A percentile compares a stretch with the other conserved stretches of the same genome.
These are phyloP conservation scores for Puccinellia tenuiflora DNA, from an alignment of 176 grass and related monocot genomes.

Conservation along the genomic window DNA sequence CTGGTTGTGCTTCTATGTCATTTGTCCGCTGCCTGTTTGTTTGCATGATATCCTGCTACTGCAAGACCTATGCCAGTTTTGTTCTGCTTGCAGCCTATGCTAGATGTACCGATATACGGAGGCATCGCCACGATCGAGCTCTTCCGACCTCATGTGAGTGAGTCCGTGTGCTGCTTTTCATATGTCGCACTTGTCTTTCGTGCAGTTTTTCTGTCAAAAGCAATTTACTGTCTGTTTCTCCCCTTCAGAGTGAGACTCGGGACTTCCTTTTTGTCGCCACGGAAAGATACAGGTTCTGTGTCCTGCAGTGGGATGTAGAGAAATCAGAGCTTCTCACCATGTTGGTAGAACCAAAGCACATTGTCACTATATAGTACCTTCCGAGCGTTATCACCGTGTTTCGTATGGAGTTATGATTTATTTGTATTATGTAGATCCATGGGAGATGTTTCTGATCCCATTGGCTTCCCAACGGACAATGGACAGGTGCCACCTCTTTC, in stretches of 20 bases:
- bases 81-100: slow-evolving; percentile 66
- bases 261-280: slow-evolving; percentile 96
- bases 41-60: not conserved
- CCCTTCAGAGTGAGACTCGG: slow-evolving; percentile 73
- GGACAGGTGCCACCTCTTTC: slow-evolving; percentile 52
- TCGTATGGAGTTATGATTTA: not conserved
- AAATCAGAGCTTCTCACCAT: slow-evolving; percentile 80
- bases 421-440: slow-evolving; percentile 63
- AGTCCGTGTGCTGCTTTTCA: not conserved
- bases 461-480: slow-evolving; percentile 84
- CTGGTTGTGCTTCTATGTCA: not conserved
- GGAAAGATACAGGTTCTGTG: slow-evolving; percentile 91
- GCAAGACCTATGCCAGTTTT: not conserved
- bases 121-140: slow-evolving; percentile 89
- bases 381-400: not conserved
- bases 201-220: not conserved
- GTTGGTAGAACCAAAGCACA: not conserved
- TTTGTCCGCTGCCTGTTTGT: not conserved
- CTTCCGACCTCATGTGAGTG: slow-evolving; percentile 82
- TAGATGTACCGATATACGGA: slow-evolving; percentile 98
- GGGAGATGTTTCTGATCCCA: slow-evolving; percentile 98
- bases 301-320: slow-evolving; percentile 92
- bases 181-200: not conserved
- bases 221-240: not conserved
- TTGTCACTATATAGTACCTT: not conserved